Percentiles rank a stretch among this genome's conserved stretches.
These are phyloP conservation scores for Globomyces pollinis-pini DNA, from an alignment of 192 early-diverging fungal genomes.

Conservation along the genomic window DNA sequence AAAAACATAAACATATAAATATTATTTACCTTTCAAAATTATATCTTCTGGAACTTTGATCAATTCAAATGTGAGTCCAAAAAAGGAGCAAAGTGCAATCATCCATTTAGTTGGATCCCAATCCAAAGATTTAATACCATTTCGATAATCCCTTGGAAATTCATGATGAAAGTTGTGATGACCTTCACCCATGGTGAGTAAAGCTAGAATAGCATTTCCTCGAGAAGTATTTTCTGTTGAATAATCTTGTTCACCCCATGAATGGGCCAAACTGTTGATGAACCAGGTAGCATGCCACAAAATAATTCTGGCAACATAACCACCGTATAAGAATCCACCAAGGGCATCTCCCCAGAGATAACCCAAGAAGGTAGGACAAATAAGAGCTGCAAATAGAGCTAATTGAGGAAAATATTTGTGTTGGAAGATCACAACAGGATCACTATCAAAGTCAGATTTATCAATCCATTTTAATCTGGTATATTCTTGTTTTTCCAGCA, in stretches of 20 bases:
- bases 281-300: conserved; percentile 48
- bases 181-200: conserved; percentile 47
- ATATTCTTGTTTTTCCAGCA: conserved; percentile 32
- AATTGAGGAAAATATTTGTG: conserved; percentile 38
- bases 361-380: conserved; percentile 23
- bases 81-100: conserved; percentile 24
- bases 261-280: conserved; percentile 52
- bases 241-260: conserved; percentile 33
- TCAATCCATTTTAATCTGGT: conserved; percentile 27
- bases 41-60: conserved; percentile 39
- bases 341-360: conserved; percentile 43
- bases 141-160: conserved; percentile 49
- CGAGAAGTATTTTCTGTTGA: conserved; percentile 30
- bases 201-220: conserved; percentile 37
- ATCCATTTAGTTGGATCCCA: conserved; percentile 54
- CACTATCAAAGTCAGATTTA: conserved; percentile 36
- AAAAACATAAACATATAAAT: too few relatives aligned
- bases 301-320: conserved; percentile 35
- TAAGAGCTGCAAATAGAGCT: conserved; percentile 15
- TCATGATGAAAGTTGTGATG: conserved; percentile 57
- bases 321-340: conserved; percentile 43
- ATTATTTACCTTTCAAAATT: conserved; percentile 35
- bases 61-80: conserved; percentile 42
- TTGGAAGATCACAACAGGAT: conserved; percentile 38
- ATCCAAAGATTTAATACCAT: conserved; percentile 38